A percentile compares a stretch with the other conserved stretches of the same genome.
phyloP scores from a whole-genome alignment of 1,284 basidiomycete genomes.

The Tausonia pullulans region DNA sequence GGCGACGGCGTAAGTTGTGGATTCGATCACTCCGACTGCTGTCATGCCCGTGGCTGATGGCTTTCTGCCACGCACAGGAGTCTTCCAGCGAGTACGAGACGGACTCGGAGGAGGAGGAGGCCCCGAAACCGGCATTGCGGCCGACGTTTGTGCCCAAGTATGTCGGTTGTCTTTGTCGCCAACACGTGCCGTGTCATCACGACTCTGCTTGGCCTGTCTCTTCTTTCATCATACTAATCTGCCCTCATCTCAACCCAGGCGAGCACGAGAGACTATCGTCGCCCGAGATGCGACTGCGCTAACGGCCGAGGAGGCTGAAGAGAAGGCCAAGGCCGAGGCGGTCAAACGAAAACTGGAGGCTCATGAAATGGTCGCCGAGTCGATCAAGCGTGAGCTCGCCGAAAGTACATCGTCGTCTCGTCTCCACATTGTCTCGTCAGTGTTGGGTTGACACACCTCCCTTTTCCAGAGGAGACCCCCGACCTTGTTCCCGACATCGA shows the following conservation, averaged over 20 bases:
- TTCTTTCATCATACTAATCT: neutral
- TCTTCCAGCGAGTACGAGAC: constrained; percentile 59
- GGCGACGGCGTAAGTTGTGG: too few species aligned
- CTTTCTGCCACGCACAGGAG: neutral
- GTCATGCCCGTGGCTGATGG: too few species aligned
- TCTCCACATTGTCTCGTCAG: neutral
- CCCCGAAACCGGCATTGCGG: constrained; percentile 50
- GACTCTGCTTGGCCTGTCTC: neutral
- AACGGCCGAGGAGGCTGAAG: constrained; percentile 56
- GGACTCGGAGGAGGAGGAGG: constrained; percentile 46
- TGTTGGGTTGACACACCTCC: neutral
- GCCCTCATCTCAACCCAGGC: constrained; percentile 39
- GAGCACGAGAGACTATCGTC: constrained; percentile 53
- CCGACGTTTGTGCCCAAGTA: constrained; percentile 87
- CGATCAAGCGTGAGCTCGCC: constrained; percentile 66
- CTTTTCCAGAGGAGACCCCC: constrained; percentile 65
- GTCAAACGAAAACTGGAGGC: constrained; percentile 66
- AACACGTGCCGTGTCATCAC: neutral
- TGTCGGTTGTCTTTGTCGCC: constrained; percentile 21
- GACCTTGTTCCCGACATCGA: constrained; percentile 76
- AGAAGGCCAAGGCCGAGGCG: constrained; percentile 51
- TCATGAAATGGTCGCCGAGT: constrained; percentile 76
- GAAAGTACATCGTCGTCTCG: constrained; percentile 49
- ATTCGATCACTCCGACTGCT: too few species aligned
- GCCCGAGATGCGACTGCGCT: constrained; percentile 52